Evolutionary conservation across 1,139 yeast genomes (phyloP).

Genomic region (Waltiozyma sp.): DNA sequence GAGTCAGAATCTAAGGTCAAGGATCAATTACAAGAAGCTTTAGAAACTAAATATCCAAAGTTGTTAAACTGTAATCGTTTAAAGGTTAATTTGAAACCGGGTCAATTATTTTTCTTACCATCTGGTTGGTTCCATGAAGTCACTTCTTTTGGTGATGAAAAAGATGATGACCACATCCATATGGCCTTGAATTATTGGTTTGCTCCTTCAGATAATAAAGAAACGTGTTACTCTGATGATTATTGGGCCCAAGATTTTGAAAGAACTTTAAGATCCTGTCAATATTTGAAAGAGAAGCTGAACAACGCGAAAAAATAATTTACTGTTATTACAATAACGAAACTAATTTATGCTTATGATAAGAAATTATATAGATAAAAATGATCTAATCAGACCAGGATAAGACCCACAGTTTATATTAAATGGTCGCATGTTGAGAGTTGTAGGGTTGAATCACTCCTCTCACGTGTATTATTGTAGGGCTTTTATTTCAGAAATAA

Average conservation of each 20-base stretch:
- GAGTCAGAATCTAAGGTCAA: constrained; percentile 14
- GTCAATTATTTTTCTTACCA: constrained; percentile 60
- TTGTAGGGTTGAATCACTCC: neutral
- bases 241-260: constrained; percentile 44
- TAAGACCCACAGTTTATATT: too few relatives aligned
- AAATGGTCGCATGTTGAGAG: too few relatives aligned
- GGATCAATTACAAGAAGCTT: constrained; percentile 25
- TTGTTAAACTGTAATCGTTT: constrained; percentile 31
- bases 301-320: neutral
- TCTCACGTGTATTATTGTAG: neutral
- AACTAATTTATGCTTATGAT: neutral
- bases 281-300: constrained; percentile 5
- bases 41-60: constrained; percentile 31
- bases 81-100: constrained; percentile 42
- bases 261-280: constrained; percentile 24
- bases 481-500: neutral
- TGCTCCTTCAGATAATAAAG: constrained; percentile 40
- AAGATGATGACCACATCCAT: constrained; percentile 25
- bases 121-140: constrained; percentile 82
- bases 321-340: too few relatives aligned
- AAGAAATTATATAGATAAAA: too few relatives aligned
- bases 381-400: too few relatives aligned
- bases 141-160: constrained; percentile 39
- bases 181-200: constrained; percentile 68
- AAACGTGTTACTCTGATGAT: constrained; percentile 31